Base-by-base conservation (phyloP, 257 asterid genomes). In the Asclepias syriaca region DNA sequence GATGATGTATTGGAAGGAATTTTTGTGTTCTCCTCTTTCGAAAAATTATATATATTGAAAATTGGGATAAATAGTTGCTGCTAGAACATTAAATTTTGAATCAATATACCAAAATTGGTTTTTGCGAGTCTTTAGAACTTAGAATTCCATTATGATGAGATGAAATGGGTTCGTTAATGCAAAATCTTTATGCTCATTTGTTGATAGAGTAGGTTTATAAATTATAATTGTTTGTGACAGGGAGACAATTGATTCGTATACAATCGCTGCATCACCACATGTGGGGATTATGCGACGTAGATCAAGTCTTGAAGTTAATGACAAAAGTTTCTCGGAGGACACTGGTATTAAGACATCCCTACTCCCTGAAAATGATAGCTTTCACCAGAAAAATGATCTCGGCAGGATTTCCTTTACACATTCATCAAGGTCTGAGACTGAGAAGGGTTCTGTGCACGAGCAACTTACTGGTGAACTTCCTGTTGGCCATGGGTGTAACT, bases 231-330 rank as follows among this genome's bases (percentile, higher is more conserved):
- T 14, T 4, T 70, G 40, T 57, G 18, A n/a, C 87, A 93, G 97
- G 78, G 97, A 93, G 78, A 74, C 98, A 14, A 86, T 86, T 22
- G 85, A 90, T 74, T 76, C 83, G 21, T 86, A 80, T 70, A 80
- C 97, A 11, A 84, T 93, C 74, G 85, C 98, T 24, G 96, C 96
- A 68, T 85, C 97, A 21, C 97, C 97, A 63, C 80, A 69, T 70
- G 73, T 87, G 8, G 94, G 91, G 34, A 60, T 69, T 16, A 77
- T 84, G 72, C 82, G 82, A 50, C 85, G 80, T 24, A 54, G 80
- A 51, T 78, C 89, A 14, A 82, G 84, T 53, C 32, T 70, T 72
- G 90, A 84, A 53, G 50, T 68, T 50, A 74, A 57, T 78, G 45
- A 75, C 69, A 87, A 87, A 53, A 65, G 18, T 77, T 40, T 56